phyloP scores from a whole-genome alignment of 2,329 filamentous ascomycete genomes.

The Fusarium metavorans region DNA sequence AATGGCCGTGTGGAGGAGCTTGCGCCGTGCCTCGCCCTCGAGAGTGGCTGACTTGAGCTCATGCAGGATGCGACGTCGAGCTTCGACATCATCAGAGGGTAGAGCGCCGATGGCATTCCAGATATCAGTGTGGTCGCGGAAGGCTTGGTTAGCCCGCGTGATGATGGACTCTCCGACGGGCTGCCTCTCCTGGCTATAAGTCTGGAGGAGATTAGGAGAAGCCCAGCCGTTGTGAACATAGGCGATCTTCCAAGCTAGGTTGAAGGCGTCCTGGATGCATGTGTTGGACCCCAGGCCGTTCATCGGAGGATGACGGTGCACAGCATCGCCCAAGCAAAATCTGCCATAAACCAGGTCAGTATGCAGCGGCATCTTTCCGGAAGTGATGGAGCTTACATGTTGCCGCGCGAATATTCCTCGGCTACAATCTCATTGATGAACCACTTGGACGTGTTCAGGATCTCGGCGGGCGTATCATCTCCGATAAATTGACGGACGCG shows the following conservation, averaged over 20 bases:
- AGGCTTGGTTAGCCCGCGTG: neutral
- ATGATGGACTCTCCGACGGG: neutral
- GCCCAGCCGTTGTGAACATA: neutral
- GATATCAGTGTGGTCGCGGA: neutral
- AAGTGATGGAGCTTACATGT: slow-evolving; percentile 46
- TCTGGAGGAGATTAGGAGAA: neutral
- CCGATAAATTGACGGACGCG: slow-evolving; percentile 65
- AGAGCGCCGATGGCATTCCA: neutral
- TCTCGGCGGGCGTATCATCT: slow-evolving; percentile 62
- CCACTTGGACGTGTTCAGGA: slow-evolving; percentile 69
- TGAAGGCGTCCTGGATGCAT: neutral
- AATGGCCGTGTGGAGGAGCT: neutral
- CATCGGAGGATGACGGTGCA: neutral
- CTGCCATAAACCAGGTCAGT: neutral
- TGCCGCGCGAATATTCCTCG: slow-evolving; percentile 66
- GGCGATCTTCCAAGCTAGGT: neutral
- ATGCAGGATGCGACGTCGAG: neutral
- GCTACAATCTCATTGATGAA: slow-evolving; percentile 72
- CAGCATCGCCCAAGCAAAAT: neutral
- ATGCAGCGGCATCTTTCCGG: accelerated
- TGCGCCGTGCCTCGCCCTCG: neutral
- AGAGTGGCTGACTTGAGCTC: neutral
- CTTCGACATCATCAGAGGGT: neutral
- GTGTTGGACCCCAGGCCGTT: neutral
- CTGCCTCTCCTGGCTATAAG: neutral